Conservation (phyloP, 768 basidiomycete species). For the Calocera cornea region DNA sequence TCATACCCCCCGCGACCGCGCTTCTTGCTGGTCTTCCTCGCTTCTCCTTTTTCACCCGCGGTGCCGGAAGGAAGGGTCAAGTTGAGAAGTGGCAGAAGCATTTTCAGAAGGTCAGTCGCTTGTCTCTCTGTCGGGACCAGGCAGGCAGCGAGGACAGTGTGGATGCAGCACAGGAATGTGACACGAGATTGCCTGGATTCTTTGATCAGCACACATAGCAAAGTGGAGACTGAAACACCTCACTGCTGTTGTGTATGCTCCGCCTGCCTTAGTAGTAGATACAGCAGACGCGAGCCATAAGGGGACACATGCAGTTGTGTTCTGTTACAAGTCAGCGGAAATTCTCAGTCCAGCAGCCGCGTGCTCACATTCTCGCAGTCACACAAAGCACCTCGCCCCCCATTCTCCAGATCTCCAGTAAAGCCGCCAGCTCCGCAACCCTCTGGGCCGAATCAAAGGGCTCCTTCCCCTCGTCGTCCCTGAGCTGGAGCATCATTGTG, state of each 20-base stretch:
- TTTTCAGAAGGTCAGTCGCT: slow-evolving; percentile 37
- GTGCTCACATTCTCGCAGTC: slow-evolving; percentile 38
- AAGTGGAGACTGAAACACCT: too few relatives aligned
- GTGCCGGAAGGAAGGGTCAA: slow-evolving; percentile 29
- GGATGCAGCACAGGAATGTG: slow-evolving; percentile 24
- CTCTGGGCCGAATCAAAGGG: slow-evolving; percentile 39
- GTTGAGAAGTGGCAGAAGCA: slow-evolving; percentile 37
- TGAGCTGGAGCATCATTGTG: slow-evolving; percentile 27
- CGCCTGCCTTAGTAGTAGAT: slow-evolving; percentile 43
- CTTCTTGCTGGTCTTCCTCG: slow-evolving; percentile 49
- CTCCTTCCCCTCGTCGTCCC: slow-evolving; percentile 30
- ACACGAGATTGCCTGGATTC: slow-evolving; percentile 15
- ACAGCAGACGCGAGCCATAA: slow-evolving; percentile 39
- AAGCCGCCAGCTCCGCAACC: slow-evolving; percentile 39
- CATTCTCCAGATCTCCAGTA: slow-evolving; percentile 39
- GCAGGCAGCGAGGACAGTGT: neutral
- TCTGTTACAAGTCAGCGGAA: slow-evolving; percentile 26
- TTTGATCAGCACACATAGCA: too few relatives aligned
- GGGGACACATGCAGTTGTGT: slow-evolving; percentile 41
- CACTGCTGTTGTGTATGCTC: slow-evolving; percentile 35
- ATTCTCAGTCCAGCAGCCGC: neutral
- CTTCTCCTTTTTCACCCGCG: neutral
- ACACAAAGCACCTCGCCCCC: slow-evolving; percentile 40
- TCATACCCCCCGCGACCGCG: slow-evolving; percentile 49
- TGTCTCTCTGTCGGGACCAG: slow-evolving; percentile 18